These are phyloP conservation scores for Brettanomyces naardenensis DNA, from an alignment of 805 yeast genomes.

Conservation along the genomic window DNA sequence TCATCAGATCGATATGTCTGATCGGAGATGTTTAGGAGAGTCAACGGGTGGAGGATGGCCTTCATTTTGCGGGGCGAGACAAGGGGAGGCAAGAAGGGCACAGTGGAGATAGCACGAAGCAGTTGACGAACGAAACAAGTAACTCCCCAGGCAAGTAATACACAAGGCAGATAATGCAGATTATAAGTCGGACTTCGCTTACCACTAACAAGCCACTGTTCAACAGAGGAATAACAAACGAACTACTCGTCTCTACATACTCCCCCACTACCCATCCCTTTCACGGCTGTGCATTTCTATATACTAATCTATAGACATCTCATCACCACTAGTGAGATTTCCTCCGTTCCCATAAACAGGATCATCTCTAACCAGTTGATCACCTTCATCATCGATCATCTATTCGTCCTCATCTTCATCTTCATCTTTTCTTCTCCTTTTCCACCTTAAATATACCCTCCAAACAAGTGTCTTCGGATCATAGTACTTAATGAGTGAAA, in stretches of 20 bases:
- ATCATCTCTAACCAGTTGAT: constrained; percentile 1
- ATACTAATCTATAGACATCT: constrained; percentile 2
- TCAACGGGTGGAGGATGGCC: constrained; percentile 6
- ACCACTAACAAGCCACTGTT: too few species aligned
- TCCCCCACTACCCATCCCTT: too few species aligned
- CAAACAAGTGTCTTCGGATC: constrained; percentile 12
- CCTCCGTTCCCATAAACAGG: not conserved
- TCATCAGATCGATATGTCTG: constrained; percentile 3
- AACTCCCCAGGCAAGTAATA: too few species aligned
- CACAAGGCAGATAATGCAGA: too few species aligned
- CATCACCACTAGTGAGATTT: not conserved
- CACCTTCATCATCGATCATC: constrained; percentile 6
- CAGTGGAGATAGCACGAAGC: too few species aligned
- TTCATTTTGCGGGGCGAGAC: too few species aligned
- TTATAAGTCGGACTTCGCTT: too few species aligned
- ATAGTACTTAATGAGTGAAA: constrained; percentile 11
- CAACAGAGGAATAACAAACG: too few species aligned
- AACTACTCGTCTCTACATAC: too few species aligned
- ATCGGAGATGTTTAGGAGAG: constrained; percentile 9
- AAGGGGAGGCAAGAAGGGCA: too few species aligned
- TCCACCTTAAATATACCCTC: constrained; percentile 9
- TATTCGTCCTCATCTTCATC: not conserved
- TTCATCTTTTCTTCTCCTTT: not conserved
- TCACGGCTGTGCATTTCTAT: too few species aligned
- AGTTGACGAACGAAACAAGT: too few species aligned